Percentiles rank a stretch among this genome's conserved stretches.
Evolutionary conservation across 1,284 basidiomycete species (phyloP).

Genomic region (Heterobasidion annosum): DNA sequence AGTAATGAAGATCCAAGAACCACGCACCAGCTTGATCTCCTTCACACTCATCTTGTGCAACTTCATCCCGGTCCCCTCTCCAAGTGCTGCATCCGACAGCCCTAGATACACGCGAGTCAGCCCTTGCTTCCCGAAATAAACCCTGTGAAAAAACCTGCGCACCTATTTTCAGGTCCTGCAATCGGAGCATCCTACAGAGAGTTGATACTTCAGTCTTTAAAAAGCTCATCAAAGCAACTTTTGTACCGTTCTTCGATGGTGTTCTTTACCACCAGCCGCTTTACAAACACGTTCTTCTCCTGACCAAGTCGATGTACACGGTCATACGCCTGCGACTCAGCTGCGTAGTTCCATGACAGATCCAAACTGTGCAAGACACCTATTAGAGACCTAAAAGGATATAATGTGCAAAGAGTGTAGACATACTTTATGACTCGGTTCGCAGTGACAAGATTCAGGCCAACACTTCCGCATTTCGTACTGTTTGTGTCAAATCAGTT

Average conservation of each 20-base stretch:
- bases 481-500: constrained; percentile 21
- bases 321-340: constrained; percentile 59
- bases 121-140: background rate
- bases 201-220: background rate
- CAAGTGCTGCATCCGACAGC: constrained; percentile 57
- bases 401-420: background rate
- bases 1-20: background rate
- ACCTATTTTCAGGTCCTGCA: constrained; percentile 61
- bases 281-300: constrained; percentile 58
- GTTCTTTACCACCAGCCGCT: constrained; percentile 54
- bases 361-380: constrained; percentile 40
- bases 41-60: constrained; percentile 54
- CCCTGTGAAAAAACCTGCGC: constrained; percentile 7
- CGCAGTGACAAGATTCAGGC: constrained; percentile 54
- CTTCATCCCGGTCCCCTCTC: constrained; percentile 51
- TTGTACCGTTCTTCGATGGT: constrained; percentile 63
- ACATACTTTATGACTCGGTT: constrained; percentile 60
- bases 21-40: constrained; percentile 39
- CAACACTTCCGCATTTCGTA: constrained; percentile 61
- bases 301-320: constrained; percentile 65
- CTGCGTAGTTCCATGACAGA: constrained; percentile 63
- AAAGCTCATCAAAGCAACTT: constrained; percentile 9
- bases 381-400: constrained; percentile 1
- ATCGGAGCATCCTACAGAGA: constrained; percentile 40
- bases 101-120: constrained; percentile 20